Evolutionary conservation across 1,284 basidiomycete species (phyloP), one percentile per base, ranked within the genome.

Genomic region (Sporisorium reilianum): DNA sequence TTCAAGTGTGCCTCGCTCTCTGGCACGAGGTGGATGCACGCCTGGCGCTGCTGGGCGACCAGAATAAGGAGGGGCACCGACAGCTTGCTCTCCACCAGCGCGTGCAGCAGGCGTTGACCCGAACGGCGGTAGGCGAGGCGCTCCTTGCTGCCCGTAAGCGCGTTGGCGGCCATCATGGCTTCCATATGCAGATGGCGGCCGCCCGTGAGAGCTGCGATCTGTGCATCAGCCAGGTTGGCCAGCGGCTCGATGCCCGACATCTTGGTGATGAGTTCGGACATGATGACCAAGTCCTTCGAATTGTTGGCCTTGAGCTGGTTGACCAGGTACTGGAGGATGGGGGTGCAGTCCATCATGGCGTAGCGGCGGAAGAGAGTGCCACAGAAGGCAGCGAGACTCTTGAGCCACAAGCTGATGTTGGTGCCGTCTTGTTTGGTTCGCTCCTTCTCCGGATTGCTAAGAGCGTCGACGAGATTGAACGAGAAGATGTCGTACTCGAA

Each of bases 401-500:
- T 93, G 44, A 99, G 87, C 96, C 95, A 99, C 73, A 94, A 90
- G 2, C 93, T 91, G 12, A 91, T 92, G 82, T 94, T 94, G 40
- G 94, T 93, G 8, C 95, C 95, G 79, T 98, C 94, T 69, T 92
- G 90, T 85, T 98, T 97, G 56, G 95, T 89, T 26, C 94, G 88
- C 45, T 91, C 89, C 84, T 93, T 94, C 79, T 90, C 88, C 2
- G 93, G 92, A 83, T 95, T 93, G 11, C 94, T 90, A 11, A 84
- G 78, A 0, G 93, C 92, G 75, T 97, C 94, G 64, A 99, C 87
- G 65, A 97, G 89, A 57, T 93, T 89, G 82, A 92, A 99, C 7
- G 94, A 90, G 22, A 98, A 89, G 14, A 97, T 92, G 82, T 99
- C 97, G 82, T 95, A 96, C 26, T 93, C 93, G 88, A 99, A 91